Evolutionary conservation across 164 flowering plant species (phyloP).

Genomic region (Aristolochia fimbriata): DNA sequence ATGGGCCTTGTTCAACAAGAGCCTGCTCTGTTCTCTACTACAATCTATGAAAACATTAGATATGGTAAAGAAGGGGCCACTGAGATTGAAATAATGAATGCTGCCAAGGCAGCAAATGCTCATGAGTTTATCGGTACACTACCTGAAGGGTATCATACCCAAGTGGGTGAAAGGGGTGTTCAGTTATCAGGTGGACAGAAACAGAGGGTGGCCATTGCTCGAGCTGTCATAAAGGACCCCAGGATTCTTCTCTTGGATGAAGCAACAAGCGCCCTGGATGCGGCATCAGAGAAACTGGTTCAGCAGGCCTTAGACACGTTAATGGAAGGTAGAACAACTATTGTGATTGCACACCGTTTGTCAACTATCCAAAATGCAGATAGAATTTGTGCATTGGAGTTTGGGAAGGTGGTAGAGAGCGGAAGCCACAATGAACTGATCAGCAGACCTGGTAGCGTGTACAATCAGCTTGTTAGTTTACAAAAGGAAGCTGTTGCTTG

Average conservation of each 20-base stretch:
- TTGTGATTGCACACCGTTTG: constrained; percentile 83
- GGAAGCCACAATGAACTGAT: constrained; percentile 63
- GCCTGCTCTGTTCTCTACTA: constrained; percentile 68
- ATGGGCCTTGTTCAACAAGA: constrained; percentile 78
- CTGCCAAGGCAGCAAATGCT: constrained; percentile 73
- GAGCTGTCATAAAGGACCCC: constrained; percentile 67
- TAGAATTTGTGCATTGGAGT: constrained; percentile 61
- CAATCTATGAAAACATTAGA: constrained; percentile 66
- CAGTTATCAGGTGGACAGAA: constrained; percentile 93
- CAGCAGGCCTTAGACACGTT: constrained; percentile 74
- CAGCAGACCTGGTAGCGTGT: constrained; percentile 24
- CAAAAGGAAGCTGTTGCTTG: constrained; percentile 26
- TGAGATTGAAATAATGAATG: constrained; percentile 54
- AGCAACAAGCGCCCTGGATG: constrained; percentile 82
- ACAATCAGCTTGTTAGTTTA: constrained; percentile 35
- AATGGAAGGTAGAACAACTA: constrained; percentile 60
- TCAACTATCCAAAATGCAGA: constrained; percentile 72
- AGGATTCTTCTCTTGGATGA: constrained; percentile 69
- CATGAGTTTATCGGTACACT: constrained; percentile 61
- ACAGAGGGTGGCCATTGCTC: constrained; percentile 84
- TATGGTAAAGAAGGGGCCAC: constrained; percentile 63
- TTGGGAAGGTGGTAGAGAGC: constrained; percentile 48
- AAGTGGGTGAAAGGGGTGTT: constrained; percentile 82
- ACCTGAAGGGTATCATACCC: constrained; percentile 62
- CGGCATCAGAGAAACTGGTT: constrained; percentile 73